A percentile compares a stretch with the other conserved stretches of the same genome.
These are phyloP conservation scores for Aquanectria penicillioides DNA, from an alignment of 2,329 filamentous ascomycete genomes.

Conservation along the genomic window DNA sequence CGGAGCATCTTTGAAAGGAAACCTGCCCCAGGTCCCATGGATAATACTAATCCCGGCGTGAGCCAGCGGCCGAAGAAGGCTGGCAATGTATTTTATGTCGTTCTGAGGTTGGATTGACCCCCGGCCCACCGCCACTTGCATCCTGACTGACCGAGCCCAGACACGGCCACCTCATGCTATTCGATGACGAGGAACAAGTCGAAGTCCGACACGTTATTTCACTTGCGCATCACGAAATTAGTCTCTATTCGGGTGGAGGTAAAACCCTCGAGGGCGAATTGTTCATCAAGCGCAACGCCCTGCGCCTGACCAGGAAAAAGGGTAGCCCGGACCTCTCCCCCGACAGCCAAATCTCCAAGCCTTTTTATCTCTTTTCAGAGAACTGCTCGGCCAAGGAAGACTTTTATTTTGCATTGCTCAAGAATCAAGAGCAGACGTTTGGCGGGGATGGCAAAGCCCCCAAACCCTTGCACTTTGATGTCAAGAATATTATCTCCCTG, in stretches of 20 bases:
- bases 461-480: conserved; percentile 79
- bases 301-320: conserved; percentile 77
- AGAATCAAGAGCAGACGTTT: conserved; percentile 79
- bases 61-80: conserved; percentile 70
- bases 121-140: conserved; percentile 4
- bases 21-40: conserved; percentile 56
- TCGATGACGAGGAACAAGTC: conserved; percentile 93
- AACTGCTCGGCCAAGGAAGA: conserved; percentile 98
- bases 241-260: conserved; percentile 83
- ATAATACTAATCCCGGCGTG: conserved; percentile 56
- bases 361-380: conserved; percentile 94
- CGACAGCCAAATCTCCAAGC: conserved; percentile 72
- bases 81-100: conserved; percentile 92
- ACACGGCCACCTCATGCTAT: conserved; percentile 96
- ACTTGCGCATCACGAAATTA: conserved; percentile 85
- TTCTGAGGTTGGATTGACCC: conserved; percentile 72
- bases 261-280: conserved; percentile 88
- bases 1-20: conserved; percentile 92
- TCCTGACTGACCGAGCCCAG: conserved; percentile 54
- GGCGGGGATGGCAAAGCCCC: conserved; percentile 67
- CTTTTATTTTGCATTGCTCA: conserved; percentile 93
- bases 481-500: conserved; percentile 86
- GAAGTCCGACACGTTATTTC: conserved; percentile 97
- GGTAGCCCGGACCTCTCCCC: conserved; percentile 64
- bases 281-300: conserved; percentile 93